Conservation (phyloP, 2,329 filamentous ascomycete genomes). For the Macrophomina phaseolina region DNA sequence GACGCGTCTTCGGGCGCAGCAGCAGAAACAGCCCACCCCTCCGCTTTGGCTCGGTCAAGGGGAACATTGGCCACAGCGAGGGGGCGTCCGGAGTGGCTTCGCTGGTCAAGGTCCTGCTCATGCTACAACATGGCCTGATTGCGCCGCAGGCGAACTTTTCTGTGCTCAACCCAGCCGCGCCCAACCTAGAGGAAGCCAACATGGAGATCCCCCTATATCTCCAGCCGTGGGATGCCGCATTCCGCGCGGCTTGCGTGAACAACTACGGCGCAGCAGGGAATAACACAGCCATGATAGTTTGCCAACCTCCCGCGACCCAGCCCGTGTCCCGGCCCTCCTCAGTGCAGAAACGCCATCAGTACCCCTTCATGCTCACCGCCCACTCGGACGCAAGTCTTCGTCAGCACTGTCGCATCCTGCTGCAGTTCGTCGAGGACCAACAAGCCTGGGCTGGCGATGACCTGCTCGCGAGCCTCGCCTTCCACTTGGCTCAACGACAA, state of each 20-base stretch:
- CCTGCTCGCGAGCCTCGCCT: background rate
- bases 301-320: background rate
- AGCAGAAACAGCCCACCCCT: constrained; percentile 31
- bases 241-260: constrained; percentile 32
- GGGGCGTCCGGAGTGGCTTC: constrained; percentile 39
- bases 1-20: constrained; percentile 45
- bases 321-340: background rate
- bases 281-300: constrained; percentile 32
- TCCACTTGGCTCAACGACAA: background rate
- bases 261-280: constrained; percentile 35
- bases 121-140: constrained; percentile 41
- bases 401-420: background rate
- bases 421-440: background rate
- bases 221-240: constrained; percentile 28
- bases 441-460: background rate
- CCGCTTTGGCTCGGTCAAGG: constrained; percentile 40
- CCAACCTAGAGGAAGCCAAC: constrained; percentile 12
- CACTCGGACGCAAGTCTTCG: background rate
- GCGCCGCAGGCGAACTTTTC: constrained; percentile 59
- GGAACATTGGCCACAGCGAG: constrained; percentile 46
- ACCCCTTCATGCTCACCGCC: background rate
- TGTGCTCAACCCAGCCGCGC: constrained; percentile 31
- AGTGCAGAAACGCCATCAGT: background rate
- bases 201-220: constrained; percentile 29
- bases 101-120: constrained; percentile 44